Evolutionary conservation across 2,329 filamentous ascomycete genomes (phyloP), one percentile per base, ranked within the genome.

Genomic region (Colletotrichum salicis): DNA sequence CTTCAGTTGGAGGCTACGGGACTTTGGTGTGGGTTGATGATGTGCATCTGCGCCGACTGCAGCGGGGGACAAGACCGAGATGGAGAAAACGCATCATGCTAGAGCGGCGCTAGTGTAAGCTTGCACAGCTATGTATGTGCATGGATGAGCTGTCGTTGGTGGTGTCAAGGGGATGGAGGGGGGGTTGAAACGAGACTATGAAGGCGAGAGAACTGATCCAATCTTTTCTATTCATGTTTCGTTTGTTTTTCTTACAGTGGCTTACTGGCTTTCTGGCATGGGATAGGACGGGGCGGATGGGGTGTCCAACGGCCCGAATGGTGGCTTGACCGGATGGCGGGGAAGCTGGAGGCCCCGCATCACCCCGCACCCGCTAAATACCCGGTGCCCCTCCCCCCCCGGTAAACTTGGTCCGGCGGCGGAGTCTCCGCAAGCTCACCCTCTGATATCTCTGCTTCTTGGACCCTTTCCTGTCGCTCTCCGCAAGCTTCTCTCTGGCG

Each of bases 241-340:
- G 62, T 57, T 52, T 22, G 22, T 45, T 56, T 45, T 56, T 22
- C 35, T 37, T 37, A 31, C 22, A 22, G 51, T 54, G n/a, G 51
- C 41, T 24, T 51, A 29, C 66, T 31, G 15, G 33, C 19, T 29
- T 22, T 37, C 27, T 55, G 31, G 35, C 57, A 45, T 57, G 64
- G 37, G 24, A 22, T 59, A 27, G 56, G 56, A 22, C 56, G 29
- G 33, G 29, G 19, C 33, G 52, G 64, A 31, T 52, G 37, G 52
- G 52, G 37, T 71, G 33, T 52, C 65, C 55, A 71, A 71, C 69
- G 69, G 69, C 69, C 69, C 69, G 65, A 71, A 65, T 71, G 55
- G 65, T 71, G 69, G 65, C 69, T 71, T 69, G 69, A 71, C 35
- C 24, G n/a, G 57, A 71, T 67, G 64, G 64, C 59, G 69, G 69